Percentiles rank a stretch among this genome's conserved stretches.
Evolutionary conservation across 345 rosid species (phyloP).

Genomic region (Pugionium dolabratum): DNA sequence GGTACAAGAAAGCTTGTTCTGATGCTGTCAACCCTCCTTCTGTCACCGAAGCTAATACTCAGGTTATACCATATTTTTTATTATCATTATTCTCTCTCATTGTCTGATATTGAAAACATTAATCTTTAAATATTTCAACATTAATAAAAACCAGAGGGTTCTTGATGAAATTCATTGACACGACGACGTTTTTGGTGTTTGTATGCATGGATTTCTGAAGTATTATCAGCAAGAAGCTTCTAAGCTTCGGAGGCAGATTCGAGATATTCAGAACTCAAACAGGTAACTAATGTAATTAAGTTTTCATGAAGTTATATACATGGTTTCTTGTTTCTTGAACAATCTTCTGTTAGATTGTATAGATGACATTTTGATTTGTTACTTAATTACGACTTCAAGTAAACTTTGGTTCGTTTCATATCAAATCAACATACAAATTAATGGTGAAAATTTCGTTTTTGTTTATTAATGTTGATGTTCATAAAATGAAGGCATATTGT

Average conservation of each 20-base stretch:
- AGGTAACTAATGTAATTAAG: conserved; percentile 40
- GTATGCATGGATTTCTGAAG: conserved; percentile 40
- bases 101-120: no score
- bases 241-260: conserved; percentile 77
- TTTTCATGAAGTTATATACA: conserved; percentile 9
- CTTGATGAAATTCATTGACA: conserved; percentile 7
- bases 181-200: conserved; percentile 29
- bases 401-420: no score
- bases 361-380: no score
- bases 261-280: conserved; percentile 72
- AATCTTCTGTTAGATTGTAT: conserved; percentile 3
- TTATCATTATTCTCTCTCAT: conserved; percentile 7
- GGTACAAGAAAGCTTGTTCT: conserved; percentile 78
- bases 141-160: conserved; percentile 11
- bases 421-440: no score
- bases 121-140: not conserved
- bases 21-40: conserved; percentile 67
- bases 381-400: no score
- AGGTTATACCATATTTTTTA: conserved; percentile 45
- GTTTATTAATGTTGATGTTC: conserved; percentile 8
- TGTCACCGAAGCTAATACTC: conserved; percentile 83
- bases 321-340: conserved; percentile 25
- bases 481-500: conserved; percentile 49
- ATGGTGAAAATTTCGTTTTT: not conserved
- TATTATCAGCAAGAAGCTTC: conserved; percentile 93